Conservation (phyloP, 306 rosid genomes). For the Inga oerstediana region DNA sequence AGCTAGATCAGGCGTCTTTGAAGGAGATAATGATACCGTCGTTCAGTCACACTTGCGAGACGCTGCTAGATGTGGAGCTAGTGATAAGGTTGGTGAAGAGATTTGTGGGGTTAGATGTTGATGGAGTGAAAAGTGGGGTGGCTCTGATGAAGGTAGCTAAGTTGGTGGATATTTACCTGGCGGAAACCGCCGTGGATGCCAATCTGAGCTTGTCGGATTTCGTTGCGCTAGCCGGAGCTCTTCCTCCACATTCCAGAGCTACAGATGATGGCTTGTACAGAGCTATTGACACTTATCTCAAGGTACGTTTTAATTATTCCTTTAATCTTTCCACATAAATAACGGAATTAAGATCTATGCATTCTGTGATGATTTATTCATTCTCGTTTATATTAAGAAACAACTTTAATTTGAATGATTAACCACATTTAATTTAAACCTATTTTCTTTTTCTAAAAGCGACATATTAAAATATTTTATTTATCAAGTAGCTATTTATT, state of each 20-base stretch:
- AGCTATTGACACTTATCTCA: constrained; percentile 93
- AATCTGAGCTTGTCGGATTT: constrained; percentile 63
- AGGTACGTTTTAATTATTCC: constrained; percentile 44
- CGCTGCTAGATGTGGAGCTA: constrained; percentile 74
- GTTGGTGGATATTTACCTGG: constrained; percentile 74
- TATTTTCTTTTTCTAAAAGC: background rate
- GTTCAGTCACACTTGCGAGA: constrained; percentile 82
- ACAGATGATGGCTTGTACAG: constrained; percentile 85
- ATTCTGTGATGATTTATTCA: no score
- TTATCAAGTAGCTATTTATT: background rate
- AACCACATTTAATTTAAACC: background rate
- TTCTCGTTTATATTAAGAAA: background rate
- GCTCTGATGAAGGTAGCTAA: constrained; percentile 83
- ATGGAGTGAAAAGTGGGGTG: constrained; percentile 57
- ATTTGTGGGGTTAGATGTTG: constrained; percentile 62
- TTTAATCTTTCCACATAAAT: background rate
- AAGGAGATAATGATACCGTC: constrained; percentile 90
- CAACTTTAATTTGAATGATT: background rate
- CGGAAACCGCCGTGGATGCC: constrained; percentile 79
- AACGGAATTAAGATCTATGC: background rate
- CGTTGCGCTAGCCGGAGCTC: constrained; percentile 63
- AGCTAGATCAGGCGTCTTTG: constrained; percentile 79
- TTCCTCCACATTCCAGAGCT: constrained; percentile 79
- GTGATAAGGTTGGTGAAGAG: constrained; percentile 68
- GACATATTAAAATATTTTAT: no score